These are phyloP conservation scores for Tylopilus vinaceipallidus DNA, from an alignment of 768 basidiomycete genomes.

Conservation along the genomic window DNA sequence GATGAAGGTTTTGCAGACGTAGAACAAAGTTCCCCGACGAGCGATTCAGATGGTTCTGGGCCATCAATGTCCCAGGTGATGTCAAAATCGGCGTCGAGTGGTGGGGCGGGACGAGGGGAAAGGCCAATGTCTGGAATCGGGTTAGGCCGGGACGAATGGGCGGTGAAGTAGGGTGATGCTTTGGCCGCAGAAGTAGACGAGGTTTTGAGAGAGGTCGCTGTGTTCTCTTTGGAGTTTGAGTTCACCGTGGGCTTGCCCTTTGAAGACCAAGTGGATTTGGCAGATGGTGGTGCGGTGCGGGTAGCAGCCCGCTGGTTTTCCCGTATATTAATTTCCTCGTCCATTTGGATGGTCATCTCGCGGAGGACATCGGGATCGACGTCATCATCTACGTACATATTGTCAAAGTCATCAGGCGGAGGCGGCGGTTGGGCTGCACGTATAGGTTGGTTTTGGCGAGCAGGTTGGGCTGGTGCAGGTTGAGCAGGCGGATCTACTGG, in stretches of 20 bases:
- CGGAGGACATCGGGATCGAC: constrained; percentile 30
- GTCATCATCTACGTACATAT: constrained; percentile 27
- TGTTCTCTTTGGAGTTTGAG: no score
- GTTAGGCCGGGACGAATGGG: constrained; percentile 5
- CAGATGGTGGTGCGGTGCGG: not conserved
- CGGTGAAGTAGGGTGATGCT: constrained; percentile 23
- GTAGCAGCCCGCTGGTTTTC: not conserved
- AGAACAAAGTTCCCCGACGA: constrained; percentile 5
- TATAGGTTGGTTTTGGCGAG: constrained; percentile 11
- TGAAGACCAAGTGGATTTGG: constrained; percentile 1
- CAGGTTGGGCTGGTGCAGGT: constrained; percentile 18
- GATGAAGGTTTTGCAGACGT: constrained; percentile 6
- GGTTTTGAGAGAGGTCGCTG: constrained; percentile 12
- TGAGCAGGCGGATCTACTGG: constrained; percentile 9
- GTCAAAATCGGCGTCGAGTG: constrained; percentile 20
- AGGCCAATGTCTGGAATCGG: constrained; percentile 27
- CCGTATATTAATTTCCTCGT: constrained; percentile 10
- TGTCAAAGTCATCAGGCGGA: constrained; percentile 16
- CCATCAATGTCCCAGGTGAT: constrained; percentile 34
- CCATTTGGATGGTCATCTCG: constrained; percentile 21
- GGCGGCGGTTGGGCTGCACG: constrained; percentile 7
- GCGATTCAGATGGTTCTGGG: constrained; percentile 17
- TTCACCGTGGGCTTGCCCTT: no score
- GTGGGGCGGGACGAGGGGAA: constrained; percentile 29
- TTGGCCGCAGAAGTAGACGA: constrained; percentile 2